Conservation (phyloP, 108 stramenopile species). For the Cyclostephanos invisitatus region DNA sequence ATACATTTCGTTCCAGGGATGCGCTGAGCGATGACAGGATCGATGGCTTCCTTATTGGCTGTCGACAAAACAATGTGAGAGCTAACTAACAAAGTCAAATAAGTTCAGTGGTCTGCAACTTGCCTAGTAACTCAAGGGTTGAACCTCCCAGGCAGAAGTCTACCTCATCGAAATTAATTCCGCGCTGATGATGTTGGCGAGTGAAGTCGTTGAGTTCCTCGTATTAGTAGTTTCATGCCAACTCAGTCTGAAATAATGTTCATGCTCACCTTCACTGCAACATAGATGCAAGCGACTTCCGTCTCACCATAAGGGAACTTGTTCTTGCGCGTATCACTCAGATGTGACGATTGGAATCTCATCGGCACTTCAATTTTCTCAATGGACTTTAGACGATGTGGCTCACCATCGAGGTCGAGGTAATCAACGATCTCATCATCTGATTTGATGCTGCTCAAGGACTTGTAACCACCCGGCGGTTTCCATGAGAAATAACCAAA, state of each 20-base stretch:
- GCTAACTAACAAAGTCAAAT: too few species aligned
- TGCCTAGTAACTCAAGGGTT: slow-evolving; percentile 11
- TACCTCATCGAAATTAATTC: slow-evolving; percentile 13
- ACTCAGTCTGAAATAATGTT: not conserved
- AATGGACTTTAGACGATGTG: slow-evolving; percentile 24
- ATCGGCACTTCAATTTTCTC: not conserved
- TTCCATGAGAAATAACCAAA: slow-evolving; percentile 41
- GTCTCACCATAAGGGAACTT: slow-evolving; percentile 18
- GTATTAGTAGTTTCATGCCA: not conserved
- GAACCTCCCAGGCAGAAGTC: slow-evolving; percentile 26
- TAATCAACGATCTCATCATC: slow-evolving; percentile 19
- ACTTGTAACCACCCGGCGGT: slow-evolving; percentile 17
- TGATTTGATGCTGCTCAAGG: slow-evolving; percentile 25
- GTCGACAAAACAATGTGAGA: too few species aligned
- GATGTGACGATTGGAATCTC: not conserved
- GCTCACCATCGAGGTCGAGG: slow-evolving; percentile 23
- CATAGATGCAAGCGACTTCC: slow-evolving; percentile 11
- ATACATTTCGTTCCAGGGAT: slow-evolving; percentile 22
- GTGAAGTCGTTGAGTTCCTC: not conserved
- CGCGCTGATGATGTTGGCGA: slow-evolving; percentile 1
- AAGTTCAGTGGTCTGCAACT: too few species aligned
- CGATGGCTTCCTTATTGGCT: slow-evolving; percentile 13
- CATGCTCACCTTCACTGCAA: not conserved
- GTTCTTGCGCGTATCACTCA: not conserved
- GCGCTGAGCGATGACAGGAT: slow-evolving; percentile 7